Evolutionary conservation across 306 rosid genomes (phyloP).

Genomic region (Ormosia semicastrata): DNA sequence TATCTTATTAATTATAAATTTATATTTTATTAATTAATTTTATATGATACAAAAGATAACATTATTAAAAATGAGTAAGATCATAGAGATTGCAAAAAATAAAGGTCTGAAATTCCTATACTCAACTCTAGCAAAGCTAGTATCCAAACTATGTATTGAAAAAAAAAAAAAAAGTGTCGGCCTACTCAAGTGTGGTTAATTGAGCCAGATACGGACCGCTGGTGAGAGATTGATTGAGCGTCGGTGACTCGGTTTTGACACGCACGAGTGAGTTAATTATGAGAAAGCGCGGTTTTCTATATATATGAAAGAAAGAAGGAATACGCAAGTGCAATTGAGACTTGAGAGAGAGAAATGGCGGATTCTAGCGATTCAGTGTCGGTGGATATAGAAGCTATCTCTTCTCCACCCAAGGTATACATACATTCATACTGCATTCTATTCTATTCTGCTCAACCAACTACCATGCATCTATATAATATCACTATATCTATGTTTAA

Average conservation of each 20-base stretch:
- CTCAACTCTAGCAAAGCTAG: too few relatives aligned
- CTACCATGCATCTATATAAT: too few relatives aligned
- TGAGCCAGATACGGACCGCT: conserved; percentile 60
- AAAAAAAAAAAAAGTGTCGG: conserved; percentile 50
- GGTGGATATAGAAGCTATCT: conserved; percentile 76
- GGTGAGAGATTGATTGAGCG: conserved; percentile 53
- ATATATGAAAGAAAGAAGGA: not conserved
- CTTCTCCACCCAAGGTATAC: conserved; percentile 66
- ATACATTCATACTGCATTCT: conserved; percentile 26
- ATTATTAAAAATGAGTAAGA: too few relatives aligned
- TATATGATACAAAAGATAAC: too few relatives aligned
- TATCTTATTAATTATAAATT: too few relatives aligned
- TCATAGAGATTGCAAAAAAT: too few relatives aligned
- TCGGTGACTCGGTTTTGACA: conserved; percentile 92
- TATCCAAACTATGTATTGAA: too few relatives aligned
- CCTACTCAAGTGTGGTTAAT: conserved; percentile 63
- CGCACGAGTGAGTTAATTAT: conserved; percentile 21
- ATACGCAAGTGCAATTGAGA: conserved; percentile 5
- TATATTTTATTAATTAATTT: too few relatives aligned
- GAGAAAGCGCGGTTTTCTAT: too few relatives aligned
- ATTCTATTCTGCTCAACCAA: too few relatives aligned
- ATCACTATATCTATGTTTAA: too few relatives aligned
- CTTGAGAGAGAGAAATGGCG: conserved; percentile 37
- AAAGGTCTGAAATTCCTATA: too few relatives aligned
- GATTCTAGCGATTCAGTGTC: conserved; percentile 85